Evolutionary conservation across 768 basidiomycete genomes (phyloP).

Genomic region (Strobilomyces confusus): DNA sequence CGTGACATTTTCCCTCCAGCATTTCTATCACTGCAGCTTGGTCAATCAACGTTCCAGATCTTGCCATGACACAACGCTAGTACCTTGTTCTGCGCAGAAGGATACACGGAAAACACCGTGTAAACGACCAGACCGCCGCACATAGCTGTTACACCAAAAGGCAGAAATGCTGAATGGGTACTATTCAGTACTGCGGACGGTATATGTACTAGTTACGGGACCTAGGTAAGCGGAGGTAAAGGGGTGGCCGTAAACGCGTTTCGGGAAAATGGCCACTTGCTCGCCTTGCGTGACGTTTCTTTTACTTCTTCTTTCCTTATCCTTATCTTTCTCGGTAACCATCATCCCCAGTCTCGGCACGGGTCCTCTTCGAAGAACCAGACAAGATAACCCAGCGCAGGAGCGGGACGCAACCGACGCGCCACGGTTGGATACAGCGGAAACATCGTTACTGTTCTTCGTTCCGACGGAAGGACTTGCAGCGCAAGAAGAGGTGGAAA

Average conservation of each 20-base stretch:
- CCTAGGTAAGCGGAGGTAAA: no score
- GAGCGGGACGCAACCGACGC: neutral
- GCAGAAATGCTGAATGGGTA: no score
- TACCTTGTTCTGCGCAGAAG: neutral
- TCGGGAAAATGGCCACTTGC: neutral
- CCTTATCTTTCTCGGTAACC: neutral
- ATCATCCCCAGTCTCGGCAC: neutral
- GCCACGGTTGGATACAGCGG: neutral
- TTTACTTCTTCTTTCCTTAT: neutral
- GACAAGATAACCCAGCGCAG: neutral
- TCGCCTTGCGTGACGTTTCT: neutral
- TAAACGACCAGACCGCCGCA: no score
- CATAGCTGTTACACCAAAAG: no score
- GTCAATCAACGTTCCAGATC: neutral
- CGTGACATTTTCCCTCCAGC: neutral
- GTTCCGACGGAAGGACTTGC: no score
- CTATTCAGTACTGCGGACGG: no score
- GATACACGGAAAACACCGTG: slow-evolving; percentile 5
- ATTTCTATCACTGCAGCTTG: neutral
- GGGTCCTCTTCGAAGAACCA: neutral
- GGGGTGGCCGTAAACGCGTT: neutral
- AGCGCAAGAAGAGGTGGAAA: neutral
- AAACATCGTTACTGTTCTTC: neutral
- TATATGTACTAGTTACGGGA: no score
- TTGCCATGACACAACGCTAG: neutral